phyloP scores from a whole-genome alignment of 305 asterid species.

The Fraxinus angustifolia region DNA sequence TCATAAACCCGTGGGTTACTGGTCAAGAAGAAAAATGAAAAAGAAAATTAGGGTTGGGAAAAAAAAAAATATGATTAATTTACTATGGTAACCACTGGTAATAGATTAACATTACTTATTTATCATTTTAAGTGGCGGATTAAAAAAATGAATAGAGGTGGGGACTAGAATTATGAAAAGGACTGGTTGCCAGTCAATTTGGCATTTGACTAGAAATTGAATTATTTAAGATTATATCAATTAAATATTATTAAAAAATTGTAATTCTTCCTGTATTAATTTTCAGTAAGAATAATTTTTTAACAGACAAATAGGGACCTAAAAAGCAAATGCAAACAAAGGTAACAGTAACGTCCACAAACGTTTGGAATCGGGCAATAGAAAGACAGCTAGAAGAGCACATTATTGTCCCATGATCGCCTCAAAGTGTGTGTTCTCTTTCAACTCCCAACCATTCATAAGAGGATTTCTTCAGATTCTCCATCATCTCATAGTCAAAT shows the following conservation, averaged over 20 bases:
- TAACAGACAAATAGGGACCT: neutral
- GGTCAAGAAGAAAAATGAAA: neutral
- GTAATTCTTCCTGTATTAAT: neutral
- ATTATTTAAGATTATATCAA: neutral
- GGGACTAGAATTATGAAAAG: neutral
- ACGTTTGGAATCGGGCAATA: conserved; percentile 11
- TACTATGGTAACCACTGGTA: too few species aligned
- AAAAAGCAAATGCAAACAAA: neutral
- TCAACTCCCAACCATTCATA: conserved; percentile 22
- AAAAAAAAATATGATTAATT: neutral
- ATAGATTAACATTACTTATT: neutral
- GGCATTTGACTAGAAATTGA: neutral
- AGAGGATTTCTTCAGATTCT: neutral
- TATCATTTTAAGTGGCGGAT: neutral
- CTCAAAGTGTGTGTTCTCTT: conserved; percentile 19
- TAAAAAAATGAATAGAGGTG: neutral
- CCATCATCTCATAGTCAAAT: neutral
- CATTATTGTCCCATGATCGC: neutral
- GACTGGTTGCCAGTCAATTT: neutral
- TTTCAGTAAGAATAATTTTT: neutral
- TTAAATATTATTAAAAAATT: neutral
- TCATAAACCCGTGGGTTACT: neutral
- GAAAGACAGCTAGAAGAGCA: conserved; percentile 8
- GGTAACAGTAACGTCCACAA: neutral
- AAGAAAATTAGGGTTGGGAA: neutral